Percentiles rank a stretch among this genome's conserved stretches.
Evolutionary conservation across 805 yeast species (phyloP).

Genomic region (Schwanniomyces yamadae): DNA sequence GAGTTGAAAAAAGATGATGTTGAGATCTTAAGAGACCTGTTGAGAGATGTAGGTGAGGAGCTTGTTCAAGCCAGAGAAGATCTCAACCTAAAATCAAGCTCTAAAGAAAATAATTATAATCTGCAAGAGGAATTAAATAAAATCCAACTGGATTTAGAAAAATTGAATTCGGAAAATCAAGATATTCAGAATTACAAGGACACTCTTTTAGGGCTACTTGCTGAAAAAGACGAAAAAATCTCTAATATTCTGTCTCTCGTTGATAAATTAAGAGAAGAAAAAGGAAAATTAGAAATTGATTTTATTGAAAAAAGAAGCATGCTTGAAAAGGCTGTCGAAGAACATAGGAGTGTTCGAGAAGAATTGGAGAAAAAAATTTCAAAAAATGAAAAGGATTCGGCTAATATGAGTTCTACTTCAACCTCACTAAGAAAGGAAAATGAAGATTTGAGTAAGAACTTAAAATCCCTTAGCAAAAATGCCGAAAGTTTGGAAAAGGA

Average conservation of each 20-base stretch:
- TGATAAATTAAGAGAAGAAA: constrained; percentile 15
- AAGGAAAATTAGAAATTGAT: constrained; percentile 11
- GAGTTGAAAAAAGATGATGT: constrained; percentile 57
- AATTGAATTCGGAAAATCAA: background rate
- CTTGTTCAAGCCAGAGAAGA: constrained; percentile 68
- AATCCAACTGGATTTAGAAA: background rate
- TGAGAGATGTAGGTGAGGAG: constrained; percentile 75
- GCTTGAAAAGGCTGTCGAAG: constrained; percentile 15
- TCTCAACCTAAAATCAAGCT: constrained; percentile 1
- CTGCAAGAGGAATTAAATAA: constrained; percentile 2
- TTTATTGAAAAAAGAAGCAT: constrained; percentile 17
- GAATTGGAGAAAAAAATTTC: background rate
- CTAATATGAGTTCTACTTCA: constrained; percentile 7
- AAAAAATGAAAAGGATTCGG: constrained; percentile 10
- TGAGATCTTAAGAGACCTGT: constrained; percentile 70
- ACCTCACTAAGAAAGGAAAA: constrained; percentile 15
- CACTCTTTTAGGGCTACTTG: background rate
- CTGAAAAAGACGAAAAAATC: constrained; percentile 5
- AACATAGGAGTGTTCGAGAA: constrained; percentile 15
- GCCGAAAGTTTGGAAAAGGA: constrained; percentile 19
- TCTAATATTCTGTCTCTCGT: constrained; percentile 6
- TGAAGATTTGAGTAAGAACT: constrained; percentile 18
- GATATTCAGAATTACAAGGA: background rate
- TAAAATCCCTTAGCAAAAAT: constrained; percentile 17
- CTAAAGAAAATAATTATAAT: background rate